These are phyloP conservation scores for Albugo candida DNA, from an alignment of 352 stramenopile genomes.

Conservation along the genomic window DNA sequence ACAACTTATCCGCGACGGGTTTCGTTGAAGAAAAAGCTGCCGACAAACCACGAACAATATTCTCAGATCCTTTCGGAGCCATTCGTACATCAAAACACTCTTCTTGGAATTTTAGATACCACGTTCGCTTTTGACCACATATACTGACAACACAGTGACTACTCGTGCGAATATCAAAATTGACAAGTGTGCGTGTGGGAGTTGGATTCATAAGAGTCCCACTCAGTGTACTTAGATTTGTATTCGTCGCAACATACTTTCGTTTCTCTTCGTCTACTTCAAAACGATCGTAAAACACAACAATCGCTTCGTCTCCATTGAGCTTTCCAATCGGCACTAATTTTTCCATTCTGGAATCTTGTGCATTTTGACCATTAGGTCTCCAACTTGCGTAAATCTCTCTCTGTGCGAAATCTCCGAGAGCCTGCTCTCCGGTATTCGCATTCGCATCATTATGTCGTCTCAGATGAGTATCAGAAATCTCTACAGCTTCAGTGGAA, in stretches of 20 bases:
- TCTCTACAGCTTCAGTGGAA: too few species aligned
- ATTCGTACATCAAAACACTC: slow-evolving; percentile 56
- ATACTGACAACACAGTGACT: slow-evolving; percentile 61
- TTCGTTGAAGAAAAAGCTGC: slow-evolving; percentile 28
- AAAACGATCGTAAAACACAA: slow-evolving; percentile 43
- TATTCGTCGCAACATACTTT: too few species aligned
- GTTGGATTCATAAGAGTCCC: too few species aligned
- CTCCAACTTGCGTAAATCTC: slow-evolving; percentile 13
- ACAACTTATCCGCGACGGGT: slow-evolving; percentile 38
- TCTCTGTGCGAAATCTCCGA: slow-evolving; percentile 7
- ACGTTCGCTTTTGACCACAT: slow-evolving; percentile 35
- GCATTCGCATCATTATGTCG: slow-evolving; percentile 11
- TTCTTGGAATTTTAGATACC: slow-evolving; percentile 38
- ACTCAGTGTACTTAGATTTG: too few species aligned
- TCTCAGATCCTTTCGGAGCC: slow-evolving; percentile 38
- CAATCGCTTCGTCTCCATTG: slow-evolving; percentile 32
- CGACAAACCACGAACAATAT: slow-evolving; percentile 44
- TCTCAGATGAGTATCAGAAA: too few species aligned
- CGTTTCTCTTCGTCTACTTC: slow-evolving; percentile 15
- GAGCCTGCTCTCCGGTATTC: slow-evolving; percentile 19
- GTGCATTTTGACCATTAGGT: slow-evolving; percentile 14
- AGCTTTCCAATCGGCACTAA: slow-evolving; percentile 30
- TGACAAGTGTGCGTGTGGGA: slow-evolving; percentile 23
- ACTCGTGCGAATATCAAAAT: slow-evolving; percentile 43
- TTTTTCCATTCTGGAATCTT: slow-evolving; percentile 9